Percentiles rank a stretch among this genome's conserved stretches.
Conservation (phyloP, 2,329 filamentous ascomycete genomes). For the Hymenoscyphus occultus region DNA sequence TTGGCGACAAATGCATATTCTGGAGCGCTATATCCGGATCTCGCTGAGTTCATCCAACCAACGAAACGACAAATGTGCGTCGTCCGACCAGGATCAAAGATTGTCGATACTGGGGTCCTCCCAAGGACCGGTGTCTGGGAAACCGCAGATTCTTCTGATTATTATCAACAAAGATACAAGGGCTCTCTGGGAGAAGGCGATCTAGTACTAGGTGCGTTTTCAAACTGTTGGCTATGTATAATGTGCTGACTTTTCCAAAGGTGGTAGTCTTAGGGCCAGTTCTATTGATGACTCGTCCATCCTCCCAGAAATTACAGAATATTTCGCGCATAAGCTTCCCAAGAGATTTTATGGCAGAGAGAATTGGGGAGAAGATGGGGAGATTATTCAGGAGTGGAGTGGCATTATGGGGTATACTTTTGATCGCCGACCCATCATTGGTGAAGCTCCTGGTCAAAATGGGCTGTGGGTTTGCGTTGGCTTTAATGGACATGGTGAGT, state of each 20-base stretch:
- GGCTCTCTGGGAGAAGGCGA: conserved; percentile 29
- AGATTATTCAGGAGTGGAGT: conserved; percentile 47
- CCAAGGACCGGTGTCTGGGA: conserved; percentile 24
- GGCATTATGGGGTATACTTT: conserved; percentile 56
- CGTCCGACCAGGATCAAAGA: conserved; percentile 34
- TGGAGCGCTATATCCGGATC: conserved; percentile 43
- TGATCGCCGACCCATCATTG: conserved; percentile 51
- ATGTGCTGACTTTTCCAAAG: conserved; percentile 1
- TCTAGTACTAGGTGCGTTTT: conserved; percentile 26
- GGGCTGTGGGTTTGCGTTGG: conserved; percentile 31
- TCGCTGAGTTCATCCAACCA: conserved; percentile 43
- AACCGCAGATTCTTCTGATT: conserved; percentile 34
- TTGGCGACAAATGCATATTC: conserved; percentile 53
- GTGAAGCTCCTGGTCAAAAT: conserved; percentile 44
- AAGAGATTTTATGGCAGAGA: conserved; percentile 33
- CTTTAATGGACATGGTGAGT: conserved; percentile 28
- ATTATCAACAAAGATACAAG: conserved; percentile 26
- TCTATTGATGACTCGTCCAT: conserved; percentile 31
- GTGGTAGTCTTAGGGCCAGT: conserved; percentile 14
- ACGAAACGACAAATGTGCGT: conserved; percentile 48
- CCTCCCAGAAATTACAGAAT: conserved; percentile 24
- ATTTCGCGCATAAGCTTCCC: conserved; percentile 27
- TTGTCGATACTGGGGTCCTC: conserved; percentile 27
- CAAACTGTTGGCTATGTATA: too few relatives aligned
- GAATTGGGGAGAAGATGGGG: conserved; percentile 48